Percentiles rank a stretch among this genome's conserved stretches.
Evolutionary conservation across 352 stramenopile genomes (phyloP).

Genomic region (Pseudoperonospora humuli): DNA sequence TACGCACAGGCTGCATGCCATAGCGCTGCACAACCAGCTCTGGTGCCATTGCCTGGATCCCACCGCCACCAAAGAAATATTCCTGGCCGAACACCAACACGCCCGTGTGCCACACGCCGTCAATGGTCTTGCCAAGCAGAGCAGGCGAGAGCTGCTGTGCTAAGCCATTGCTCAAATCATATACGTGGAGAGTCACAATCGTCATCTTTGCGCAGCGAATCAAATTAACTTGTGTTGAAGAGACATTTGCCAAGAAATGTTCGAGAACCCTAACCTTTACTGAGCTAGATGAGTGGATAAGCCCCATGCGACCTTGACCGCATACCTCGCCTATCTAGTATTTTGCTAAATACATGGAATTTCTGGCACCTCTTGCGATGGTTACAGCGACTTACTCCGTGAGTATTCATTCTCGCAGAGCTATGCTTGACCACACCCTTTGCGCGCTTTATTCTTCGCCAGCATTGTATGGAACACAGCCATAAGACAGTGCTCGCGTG

Average conservation of each 20-base stretch:
- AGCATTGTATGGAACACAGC: too few species aligned
- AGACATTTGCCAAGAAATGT: not conserved
- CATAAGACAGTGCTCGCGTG: too few species aligned
- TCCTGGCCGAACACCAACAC: constrained; percentile 78
- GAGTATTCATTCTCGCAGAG: too few species aligned
- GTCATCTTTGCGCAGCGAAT: constrained; percentile 11
- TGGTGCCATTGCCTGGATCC: constrained; percentile 80
- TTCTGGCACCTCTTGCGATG: too few species aligned
- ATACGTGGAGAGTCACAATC: constrained; percentile 87
- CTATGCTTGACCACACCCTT: too few species aligned
- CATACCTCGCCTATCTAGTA: too few species aligned
- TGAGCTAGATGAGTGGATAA: too few species aligned
- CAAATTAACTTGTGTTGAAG: constrained; percentile 11
- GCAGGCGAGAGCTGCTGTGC: constrained; percentile 79
- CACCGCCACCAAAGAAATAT: constrained; percentile 93
- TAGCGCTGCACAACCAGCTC: constrained; percentile 68
- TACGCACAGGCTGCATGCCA: constrained; percentile 83
- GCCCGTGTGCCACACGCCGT: constrained; percentile 90
- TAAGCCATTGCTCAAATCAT: constrained; percentile 94
- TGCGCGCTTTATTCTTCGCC: too few species aligned
- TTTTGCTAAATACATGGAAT: too few species aligned
- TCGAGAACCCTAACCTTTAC: constrained; percentile 10
- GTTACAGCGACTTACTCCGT: too few species aligned
- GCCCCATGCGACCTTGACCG: too few species aligned
- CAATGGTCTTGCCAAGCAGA: constrained; percentile 89